Evolutionary conservation across 139 green algal species (phyloP).

Genomic region (Chlorella vulgaris): DNA sequence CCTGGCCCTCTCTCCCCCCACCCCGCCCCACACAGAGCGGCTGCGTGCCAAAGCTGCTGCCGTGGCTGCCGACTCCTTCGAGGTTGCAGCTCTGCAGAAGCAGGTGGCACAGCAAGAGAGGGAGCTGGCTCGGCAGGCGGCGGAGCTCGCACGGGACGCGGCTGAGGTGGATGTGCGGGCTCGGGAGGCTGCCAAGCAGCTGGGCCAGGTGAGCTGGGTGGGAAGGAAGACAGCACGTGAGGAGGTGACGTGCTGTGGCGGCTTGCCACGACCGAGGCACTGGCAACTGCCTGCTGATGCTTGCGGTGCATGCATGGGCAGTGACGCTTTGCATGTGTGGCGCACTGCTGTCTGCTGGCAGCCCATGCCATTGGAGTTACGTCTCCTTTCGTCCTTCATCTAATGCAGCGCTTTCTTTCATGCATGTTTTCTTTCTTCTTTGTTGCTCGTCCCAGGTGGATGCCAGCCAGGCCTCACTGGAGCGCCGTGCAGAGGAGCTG

Average conservation of each 20-base stretch:
- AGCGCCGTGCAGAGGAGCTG: conserved; percentile 31
- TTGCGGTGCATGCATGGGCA: background rate
- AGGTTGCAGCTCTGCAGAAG: conserved; percentile 34
- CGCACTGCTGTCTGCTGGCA: too few relatives aligned
- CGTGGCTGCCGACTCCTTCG: background rate
- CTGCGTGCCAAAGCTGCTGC: conserved; percentile 28
- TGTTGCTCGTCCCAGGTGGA: background rate
- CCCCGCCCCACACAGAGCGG: background rate
- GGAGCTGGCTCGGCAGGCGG: conserved; percentile 31
- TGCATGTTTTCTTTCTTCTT: background rate
- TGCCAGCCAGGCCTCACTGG: conserved; percentile 7
- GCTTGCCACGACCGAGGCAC: too few relatives aligned
- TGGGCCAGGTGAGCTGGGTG: conserved; percentile 11
- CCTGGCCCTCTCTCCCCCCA: background rate
- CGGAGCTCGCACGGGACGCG: conserved; percentile 29
- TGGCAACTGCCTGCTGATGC: background rate
- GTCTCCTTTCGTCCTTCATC: too few relatives aligned
- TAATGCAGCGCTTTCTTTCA: background rate
- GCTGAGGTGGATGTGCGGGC: conserved; percentile 26
- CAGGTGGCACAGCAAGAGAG: conserved; percentile 34
- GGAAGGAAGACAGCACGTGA: background rate
- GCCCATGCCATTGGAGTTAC: too few relatives aligned
- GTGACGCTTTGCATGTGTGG: too few relatives aligned
- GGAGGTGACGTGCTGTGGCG: too few relatives aligned
- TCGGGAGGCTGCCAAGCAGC: conserved; percentile 18